Base-by-base conservation (phyloP, 1,284 basidiomycete genomes). In the Flammula alnicola region DNA sequence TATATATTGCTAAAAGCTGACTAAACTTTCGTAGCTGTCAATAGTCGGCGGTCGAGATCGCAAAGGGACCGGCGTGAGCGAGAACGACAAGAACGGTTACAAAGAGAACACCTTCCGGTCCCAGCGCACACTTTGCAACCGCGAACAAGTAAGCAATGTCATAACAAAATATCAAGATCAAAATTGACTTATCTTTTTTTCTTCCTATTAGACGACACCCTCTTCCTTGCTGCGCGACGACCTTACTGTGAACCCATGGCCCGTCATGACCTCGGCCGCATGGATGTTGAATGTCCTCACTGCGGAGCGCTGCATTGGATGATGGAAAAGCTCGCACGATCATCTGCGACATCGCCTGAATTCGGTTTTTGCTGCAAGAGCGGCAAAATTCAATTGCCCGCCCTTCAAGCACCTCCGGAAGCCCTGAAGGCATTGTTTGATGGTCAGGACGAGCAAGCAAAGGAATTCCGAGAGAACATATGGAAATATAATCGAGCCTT, bases 261-360 rank as follows among this genome's bases (percentile, higher is more conserved):
- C 11, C 51, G 53, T 23, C 48, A 57, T 38, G 32, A 54, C 44
- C 30, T 59, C 9, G 60, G 60, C 0, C 45, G 36, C 3, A 62
- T 62, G 60, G 41, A 59, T 38, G 26, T 54, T 4, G 12, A 26
- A 25, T 62, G 59, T 37, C 45, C 42, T n/a, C 29, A 54, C 29
- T 62, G 60, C 42, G 38, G 48, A 6, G 60, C 60, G 3, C 51
- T 62, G 2, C 60, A 62, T 41, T 62, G 58, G 58, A 26, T 49
- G 12, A 42, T 10, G 12, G 59, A 62, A 27, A 44, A 29, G 16
- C 12, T 35, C 2, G 20, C 20, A n/a, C n/a, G n/a, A n/a, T n/a
- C n/a, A n/a, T n/a, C n/a, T n/a, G n/a, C n/a, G n/a, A n/a, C n/a
- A n/a, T 3, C 10, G 1, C 53, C 54, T 1, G 10, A 16, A 20